Conservation (phyloP, 306 rosid species). For the Crataegus laevigata region DNA sequence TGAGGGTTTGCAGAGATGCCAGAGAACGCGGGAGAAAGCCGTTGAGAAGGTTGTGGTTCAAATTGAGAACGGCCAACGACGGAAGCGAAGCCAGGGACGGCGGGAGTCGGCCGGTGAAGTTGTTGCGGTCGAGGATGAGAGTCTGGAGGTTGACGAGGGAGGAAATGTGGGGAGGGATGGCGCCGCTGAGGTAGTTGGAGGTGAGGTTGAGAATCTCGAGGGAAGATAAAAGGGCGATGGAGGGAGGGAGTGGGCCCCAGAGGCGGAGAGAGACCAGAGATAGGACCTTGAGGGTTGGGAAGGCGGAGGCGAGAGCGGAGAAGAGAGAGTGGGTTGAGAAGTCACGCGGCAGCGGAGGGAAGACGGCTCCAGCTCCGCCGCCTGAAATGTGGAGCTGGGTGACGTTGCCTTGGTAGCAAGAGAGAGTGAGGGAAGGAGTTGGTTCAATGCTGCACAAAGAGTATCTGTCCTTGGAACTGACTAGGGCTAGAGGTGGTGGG, state of each 20-base stretch:
- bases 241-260: slow-evolving; percentile 64
- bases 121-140: slow-evolving; percentile 63
- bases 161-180: slow-evolving; percentile 50
- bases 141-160: slow-evolving; percentile 55
- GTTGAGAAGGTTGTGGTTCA: slow-evolving; percentile 48
- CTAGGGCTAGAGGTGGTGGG: slow-evolving; percentile 42
- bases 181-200: slow-evolving; percentile 59
- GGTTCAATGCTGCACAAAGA: slow-evolving; percentile 64
- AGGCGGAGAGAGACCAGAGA: slow-evolving; percentile 66
- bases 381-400: slow-evolving; percentile 69
- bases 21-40: slow-evolving; percentile 67
- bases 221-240: slow-evolving; percentile 37
- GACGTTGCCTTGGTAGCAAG: slow-evolving; percentile 58
- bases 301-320: slow-evolving; percentile 26
- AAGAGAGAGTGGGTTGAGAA: slow-evolving; percentile 50
- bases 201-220: slow-evolving; percentile 76
- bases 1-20: slow-evolving; percentile 31
- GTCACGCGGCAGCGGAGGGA: slow-evolving; percentile 28
- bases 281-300: slow-evolving; percentile 65
- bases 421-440: slow-evolving; percentile 47
- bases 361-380: slow-evolving; percentile 35
- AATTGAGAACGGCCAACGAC: slow-evolving; percentile 60
- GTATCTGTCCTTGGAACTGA: slow-evolving; percentile 14
- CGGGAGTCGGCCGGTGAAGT: slow-evolving; percentile 54
- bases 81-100: slow-evolving; percentile 47